phyloP scores from a whole-genome alignment of 2,329 filamentous ascomycete species.

The Calonectria pauciramosa region DNA sequence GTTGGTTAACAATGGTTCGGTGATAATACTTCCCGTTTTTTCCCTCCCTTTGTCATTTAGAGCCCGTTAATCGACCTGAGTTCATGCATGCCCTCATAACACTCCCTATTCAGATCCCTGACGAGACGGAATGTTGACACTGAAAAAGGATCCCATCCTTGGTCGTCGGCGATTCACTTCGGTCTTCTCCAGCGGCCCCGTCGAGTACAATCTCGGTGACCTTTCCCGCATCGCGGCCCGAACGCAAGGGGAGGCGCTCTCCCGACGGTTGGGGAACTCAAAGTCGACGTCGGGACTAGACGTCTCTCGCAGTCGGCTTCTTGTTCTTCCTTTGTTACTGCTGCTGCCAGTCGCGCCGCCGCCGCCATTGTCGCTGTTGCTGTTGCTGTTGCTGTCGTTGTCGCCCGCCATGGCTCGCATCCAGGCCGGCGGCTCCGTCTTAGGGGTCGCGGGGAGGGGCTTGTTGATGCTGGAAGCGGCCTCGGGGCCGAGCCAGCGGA shows the following conservation, averaged over 20 bases:
- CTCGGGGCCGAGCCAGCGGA: slow-evolving; percentile 13
- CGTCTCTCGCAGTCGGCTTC: neutral
- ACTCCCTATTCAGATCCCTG: neutral
- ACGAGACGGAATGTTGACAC: slow-evolving; percentile 3
- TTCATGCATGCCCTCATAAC: too few relatives aligned
- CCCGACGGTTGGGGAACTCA: neutral
- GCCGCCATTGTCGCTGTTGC: neutral
- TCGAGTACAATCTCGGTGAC: neutral
- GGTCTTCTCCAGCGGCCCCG: neutral
- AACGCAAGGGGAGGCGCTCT: slow-evolving; percentile 1
- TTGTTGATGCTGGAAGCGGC: slow-evolving; percentile 38
- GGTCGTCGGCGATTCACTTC: neutral
- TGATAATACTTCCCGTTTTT: neutral
- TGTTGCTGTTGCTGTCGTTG: neutral
- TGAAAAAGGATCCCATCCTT: neutral
- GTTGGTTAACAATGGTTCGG: neutral
- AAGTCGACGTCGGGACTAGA: neutral
- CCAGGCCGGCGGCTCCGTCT: slow-evolving; percentile 41
- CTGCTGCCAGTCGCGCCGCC: neutral
- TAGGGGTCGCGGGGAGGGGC: slow-evolving; percentile 49
- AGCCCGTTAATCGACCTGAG: too few relatives aligned
- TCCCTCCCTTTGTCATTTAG: neutral
- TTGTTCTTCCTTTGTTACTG: neutral
- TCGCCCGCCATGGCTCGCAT: slow-evolving; percentile 20
- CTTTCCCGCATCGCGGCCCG: neutral